These are phyloP conservation scores for Axilococcus clingmanii DNA, from an alignment of 139 green algal species.

Conservation along the genomic window DNA sequence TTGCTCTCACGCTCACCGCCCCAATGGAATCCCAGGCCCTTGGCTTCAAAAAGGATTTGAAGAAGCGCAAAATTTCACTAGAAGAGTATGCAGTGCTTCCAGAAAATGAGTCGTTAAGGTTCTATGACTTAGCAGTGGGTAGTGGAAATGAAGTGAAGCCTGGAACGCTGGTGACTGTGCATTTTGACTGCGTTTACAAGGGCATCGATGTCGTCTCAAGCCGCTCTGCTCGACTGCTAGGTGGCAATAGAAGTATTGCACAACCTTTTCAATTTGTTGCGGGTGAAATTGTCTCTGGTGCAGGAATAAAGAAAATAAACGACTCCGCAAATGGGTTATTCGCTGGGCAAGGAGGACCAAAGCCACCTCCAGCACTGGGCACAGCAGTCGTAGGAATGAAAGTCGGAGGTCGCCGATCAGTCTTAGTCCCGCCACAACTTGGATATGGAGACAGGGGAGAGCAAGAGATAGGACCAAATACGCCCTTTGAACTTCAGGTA, in stretches of 20 bases:
- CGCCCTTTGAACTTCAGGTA: conserved; percentile 14
- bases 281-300: conserved; percentile 37
- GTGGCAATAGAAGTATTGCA: conserved; percentile 80
- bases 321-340: conserved; percentile 61
- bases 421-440: conserved; percentile 23
- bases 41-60: conserved; percentile 69
- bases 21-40: conserved; percentile 1
- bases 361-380: conserved; percentile 72
- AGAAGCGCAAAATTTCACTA: conserved; percentile 45
- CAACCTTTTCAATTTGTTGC: conserved; percentile 82
- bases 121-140: conserved; percentile 60
- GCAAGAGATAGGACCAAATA: conserved; percentile 35
- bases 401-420: conserved; percentile 53
- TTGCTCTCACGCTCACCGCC: too few species aligned
- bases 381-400: conserved; percentile 77
- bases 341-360: conserved; percentile 58
- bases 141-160: conserved; percentile 33
- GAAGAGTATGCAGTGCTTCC: conserved; percentile 43
- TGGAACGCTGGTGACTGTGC: conserved; percentile 59
- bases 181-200: conserved; percentile 82
- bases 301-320: conserved; percentile 18
- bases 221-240: conserved; percentile 65
- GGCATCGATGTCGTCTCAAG: conserved; percentile 79
- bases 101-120: conserved; percentile 49
- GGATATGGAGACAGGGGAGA: conserved; percentile 27